These are phyloP conservation scores for Podospora appendiculata DNA, from an alignment of 495 filamentous ascomycete genomes.

Conservation along the genomic window DNA sequence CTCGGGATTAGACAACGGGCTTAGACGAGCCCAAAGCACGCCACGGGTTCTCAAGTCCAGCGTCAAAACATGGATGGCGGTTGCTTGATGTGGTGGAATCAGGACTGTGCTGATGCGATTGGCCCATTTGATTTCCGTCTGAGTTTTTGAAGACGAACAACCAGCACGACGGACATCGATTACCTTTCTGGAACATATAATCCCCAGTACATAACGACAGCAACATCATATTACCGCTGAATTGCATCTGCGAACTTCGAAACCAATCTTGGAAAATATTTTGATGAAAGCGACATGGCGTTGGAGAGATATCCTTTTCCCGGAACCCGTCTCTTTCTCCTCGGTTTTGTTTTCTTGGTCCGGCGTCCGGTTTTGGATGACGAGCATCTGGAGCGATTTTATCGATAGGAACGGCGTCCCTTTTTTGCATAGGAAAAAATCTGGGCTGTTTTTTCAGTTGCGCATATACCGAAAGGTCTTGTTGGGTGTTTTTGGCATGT, in stretches of 20 bases:
- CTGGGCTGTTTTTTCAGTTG: too few relatives aligned
- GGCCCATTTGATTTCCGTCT: not conserved
- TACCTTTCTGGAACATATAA: not conserved
- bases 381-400: too few relatives aligned
- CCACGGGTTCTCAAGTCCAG: not conserved
- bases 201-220: not conserved
- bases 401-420: too few relatives aligned
- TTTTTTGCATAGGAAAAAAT: too few relatives aligned
- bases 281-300: not conserved
- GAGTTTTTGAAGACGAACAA: not conserved
- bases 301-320: too few relatives aligned
- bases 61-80: not conserved
- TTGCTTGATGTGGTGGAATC: not conserved
- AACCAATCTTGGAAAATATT: not conserved
- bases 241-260: not conserved
- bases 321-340: too few relatives aligned
- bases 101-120: not conserved
- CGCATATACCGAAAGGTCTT: too few relatives aligned
- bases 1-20: slow-evolving; percentile 50
- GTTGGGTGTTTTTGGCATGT: too few relatives aligned
- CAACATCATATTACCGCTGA: not conserved
- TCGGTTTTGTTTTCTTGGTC: too few relatives aligned
- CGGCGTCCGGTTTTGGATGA: too few relatives aligned
- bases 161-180: too few relatives aligned
- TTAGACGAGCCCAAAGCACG: slow-evolving; percentile 1